Percentiles rank a stretch among this genome's conserved stretches.
phyloP scores from a whole-genome alignment of 192 early-diverging fungal species.

The Diversispora epigaea region DNA sequence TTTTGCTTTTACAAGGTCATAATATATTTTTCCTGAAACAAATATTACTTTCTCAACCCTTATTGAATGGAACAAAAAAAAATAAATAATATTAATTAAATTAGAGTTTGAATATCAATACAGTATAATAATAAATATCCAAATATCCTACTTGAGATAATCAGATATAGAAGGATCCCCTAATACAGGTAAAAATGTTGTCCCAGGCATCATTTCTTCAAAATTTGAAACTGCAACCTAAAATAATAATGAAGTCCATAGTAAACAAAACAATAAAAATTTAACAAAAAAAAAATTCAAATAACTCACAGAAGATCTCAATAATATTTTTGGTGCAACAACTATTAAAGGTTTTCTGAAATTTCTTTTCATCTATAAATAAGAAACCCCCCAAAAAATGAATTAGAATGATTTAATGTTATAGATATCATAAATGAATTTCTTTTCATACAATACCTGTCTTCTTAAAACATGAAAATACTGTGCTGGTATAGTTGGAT shows the following conservation, averaged over 20 bases:
- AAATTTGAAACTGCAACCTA: slow-evolving; percentile 65
- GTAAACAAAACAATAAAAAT: not conserved
- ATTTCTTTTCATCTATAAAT: slow-evolving; percentile 66
- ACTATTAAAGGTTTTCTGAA: slow-evolving; percentile 96
- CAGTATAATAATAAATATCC: slow-evolving; percentile 8
- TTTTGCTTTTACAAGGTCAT: slow-evolving; percentile 86
- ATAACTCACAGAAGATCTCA: slow-evolving; percentile 56
- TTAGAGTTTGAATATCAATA: not conserved
- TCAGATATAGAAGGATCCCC: slow-evolving; percentile 54
- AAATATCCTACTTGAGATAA: slow-evolving; percentile 41
- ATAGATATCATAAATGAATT: not conserved
- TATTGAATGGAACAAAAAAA: not conserved
- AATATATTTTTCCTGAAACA: slow-evolving; percentile 90
- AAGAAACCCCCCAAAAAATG: slow-evolving; percentile 6
- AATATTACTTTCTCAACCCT: slow-evolving; percentile 74
- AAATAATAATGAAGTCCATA: not conserved
- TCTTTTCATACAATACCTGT: slow-evolving; percentile 52
- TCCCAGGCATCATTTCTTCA: slow-evolving; percentile 82
- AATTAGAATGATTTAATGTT: not conserved
- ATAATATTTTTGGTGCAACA: slow-evolving; percentile 69
- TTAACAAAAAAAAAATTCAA: not conserved
- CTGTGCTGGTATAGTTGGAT: slow-evolving; percentile 93
- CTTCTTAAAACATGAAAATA: slow-evolving; percentile 95
- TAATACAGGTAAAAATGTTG: slow-evolving; percentile 81
- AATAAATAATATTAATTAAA: not conserved